Conservation (phyloP, 495 filamentous ascomycete species). For the Neurospora africana region DNA sequence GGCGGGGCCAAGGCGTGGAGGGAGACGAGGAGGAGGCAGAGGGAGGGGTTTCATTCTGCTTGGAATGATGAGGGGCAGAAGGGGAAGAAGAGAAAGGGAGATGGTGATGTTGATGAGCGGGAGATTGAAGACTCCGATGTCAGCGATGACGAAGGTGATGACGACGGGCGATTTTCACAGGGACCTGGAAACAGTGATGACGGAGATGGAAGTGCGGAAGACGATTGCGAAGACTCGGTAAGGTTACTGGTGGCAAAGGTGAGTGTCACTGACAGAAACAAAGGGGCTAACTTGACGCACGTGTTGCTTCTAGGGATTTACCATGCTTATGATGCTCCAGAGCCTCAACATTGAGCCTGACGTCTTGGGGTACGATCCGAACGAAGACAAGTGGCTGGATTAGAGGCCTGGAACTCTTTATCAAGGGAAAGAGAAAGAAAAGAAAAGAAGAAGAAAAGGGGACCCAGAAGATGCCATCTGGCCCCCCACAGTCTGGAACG, state of each 20-base stretch:
- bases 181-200: constrained; percentile 7
- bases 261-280: neutral
- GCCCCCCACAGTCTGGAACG: neutral
- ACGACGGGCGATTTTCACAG: neutral
- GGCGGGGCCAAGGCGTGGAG: constrained; percentile 19
- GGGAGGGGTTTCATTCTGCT: neutral
- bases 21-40: constrained; percentile 9
- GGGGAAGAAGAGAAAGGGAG: constrained; percentile 1
- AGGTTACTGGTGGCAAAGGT: neutral
- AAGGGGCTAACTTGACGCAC: constrained; percentile 4
- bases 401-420: neutral
- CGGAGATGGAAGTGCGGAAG: neutral
- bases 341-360: constrained; percentile 23
- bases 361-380: constrained; percentile 16
- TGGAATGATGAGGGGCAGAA: neutral
- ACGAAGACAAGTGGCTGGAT: constrained; percentile 20
- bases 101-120: constrained; percentile 4
- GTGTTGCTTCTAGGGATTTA: constrained; percentile 14
- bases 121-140: neutral
- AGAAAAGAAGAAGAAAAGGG: neutral
- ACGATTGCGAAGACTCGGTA: constrained; percentile 6
- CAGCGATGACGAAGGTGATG: neutral
- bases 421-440: neutral
- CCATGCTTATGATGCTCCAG: constrained; percentile 24
- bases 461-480: neutral